Evolutionary conservation across 2,329 filamentous ascomycete genomes (phyloP).

Genomic region (Trichoderma atrobrunneum): DNA sequence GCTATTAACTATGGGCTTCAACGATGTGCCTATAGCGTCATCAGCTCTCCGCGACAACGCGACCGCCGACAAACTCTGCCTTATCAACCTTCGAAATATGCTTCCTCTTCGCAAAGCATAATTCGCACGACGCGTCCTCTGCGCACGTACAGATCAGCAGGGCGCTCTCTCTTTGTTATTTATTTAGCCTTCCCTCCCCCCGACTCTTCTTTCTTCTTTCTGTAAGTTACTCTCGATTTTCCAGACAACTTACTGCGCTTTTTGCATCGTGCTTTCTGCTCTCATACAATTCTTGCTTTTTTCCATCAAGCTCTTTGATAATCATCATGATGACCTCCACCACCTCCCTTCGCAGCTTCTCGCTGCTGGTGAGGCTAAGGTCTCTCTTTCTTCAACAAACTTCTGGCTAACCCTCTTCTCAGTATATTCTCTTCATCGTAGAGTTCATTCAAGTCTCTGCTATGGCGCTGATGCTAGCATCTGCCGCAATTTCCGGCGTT

Average conservation of each 20-base stretch:
- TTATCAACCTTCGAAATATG: background rate
- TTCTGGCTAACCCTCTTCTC: background rate
- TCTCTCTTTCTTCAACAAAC: background rate
- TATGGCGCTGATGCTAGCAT: background rate
- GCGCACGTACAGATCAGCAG: background rate
- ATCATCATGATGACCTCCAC: background rate
- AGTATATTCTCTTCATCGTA: background rate
- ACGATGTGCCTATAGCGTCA: background rate
- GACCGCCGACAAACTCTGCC: background rate
- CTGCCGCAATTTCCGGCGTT: constrained; percentile 28
- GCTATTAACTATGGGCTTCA: background rate
- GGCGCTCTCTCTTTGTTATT: background rate
- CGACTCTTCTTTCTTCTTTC: background rate
- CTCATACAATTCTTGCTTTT: too few species aligned
- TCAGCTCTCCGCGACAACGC: background rate
- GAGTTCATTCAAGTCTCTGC: background rate
- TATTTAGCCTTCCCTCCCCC: background rate
- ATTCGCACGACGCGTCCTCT: background rate
- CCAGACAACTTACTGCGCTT: too few species aligned
- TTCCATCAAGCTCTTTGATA: too few species aligned
- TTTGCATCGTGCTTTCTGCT: background rate
- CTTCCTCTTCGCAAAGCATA: background rate
- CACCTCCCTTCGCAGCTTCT: background rate
- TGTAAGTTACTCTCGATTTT: background rate
- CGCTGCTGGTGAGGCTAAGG: background rate